phyloP scores from a whole-genome alignment of 148 eudicot genomes.

The Chenopodium album region DNA sequence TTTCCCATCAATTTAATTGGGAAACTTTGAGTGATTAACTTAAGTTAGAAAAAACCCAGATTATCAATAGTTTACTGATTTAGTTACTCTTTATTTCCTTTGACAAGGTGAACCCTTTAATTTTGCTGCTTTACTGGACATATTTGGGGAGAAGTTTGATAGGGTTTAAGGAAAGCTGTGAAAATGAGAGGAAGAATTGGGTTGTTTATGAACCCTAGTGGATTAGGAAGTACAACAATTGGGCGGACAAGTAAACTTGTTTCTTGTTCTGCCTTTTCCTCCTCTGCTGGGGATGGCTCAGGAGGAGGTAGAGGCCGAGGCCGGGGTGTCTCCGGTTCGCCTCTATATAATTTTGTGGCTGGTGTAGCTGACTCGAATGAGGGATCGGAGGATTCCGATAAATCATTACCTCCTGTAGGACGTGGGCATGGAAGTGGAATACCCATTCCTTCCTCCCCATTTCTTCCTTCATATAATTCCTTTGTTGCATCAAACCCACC shows the following conservation, averaged over 20 bases:
- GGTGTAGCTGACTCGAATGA: slow-evolving; percentile 20
- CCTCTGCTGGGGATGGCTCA: slow-evolving; percentile 36
- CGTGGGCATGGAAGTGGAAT: slow-evolving; percentile 44
- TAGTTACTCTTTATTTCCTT: too few relatives aligned
- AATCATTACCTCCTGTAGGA: slow-evolving; percentile 20
- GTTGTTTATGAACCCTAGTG: slow-evolving; percentile 18
- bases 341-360: slow-evolving; percentile 28
- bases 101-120: too few relatives aligned
- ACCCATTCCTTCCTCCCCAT: slow-evolving; percentile 17
- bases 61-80: too few relatives aligned
- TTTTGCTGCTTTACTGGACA: too few relatives aligned
- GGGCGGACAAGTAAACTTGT: slow-evolving; percentile 16
- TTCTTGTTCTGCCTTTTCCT: slow-evolving; percentile 44
- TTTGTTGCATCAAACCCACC: slow-evolving; percentile 25
- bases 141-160: neutral
- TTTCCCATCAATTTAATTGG: too few relatives aligned
- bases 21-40: too few relatives aligned
- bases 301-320: slow-evolving; percentile 55
- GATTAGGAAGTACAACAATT: slow-evolving; percentile 24
- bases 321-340: slow-evolving; percentile 25
- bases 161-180: neutral
- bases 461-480: slow-evolving; percentile 40
- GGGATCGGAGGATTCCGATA: neutral
- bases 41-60: too few relatives aligned
- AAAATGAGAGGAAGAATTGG: slow-evolving; percentile 29